Evolutionary conservation across 805 yeast species (phyloP).

Genomic region (Saccharomyces mikatae): DNA sequence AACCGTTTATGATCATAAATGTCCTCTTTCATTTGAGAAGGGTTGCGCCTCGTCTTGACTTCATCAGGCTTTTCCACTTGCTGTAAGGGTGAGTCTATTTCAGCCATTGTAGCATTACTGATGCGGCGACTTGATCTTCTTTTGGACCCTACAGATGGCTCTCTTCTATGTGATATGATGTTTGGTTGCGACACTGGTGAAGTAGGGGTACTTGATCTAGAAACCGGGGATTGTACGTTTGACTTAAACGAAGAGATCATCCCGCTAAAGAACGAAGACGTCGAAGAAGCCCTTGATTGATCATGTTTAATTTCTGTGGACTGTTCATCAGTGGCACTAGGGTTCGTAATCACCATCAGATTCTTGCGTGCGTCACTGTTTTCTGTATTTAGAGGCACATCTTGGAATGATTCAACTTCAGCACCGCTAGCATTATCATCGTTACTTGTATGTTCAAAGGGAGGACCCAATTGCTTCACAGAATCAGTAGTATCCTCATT

Average conservation of each 20-base stretch:
- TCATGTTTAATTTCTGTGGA: not conserved
- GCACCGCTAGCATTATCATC: not conserved
- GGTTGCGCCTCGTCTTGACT: slow-evolving; percentile 5
- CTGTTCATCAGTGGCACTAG: not conserved
- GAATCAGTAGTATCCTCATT: not conserved
- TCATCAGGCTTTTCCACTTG: slow-evolving; percentile 20
- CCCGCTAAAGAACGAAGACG: not conserved
- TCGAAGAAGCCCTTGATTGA: not conserved
- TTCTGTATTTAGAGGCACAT: slow-evolving; percentile 5
- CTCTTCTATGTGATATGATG: slow-evolving; percentile 27
- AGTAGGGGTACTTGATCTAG: slow-evolving; percentile 1
- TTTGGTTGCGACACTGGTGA: slow-evolving; percentile 10
- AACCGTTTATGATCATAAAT: slow-evolving; percentile 36
- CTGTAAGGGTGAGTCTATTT: slow-evolving; percentile 10
- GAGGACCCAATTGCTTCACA: not conserved
- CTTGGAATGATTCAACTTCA: not conserved
- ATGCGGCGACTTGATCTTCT: slow-evolving; percentile 4
- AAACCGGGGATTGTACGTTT: not conserved
- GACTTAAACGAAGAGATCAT: not conserved
- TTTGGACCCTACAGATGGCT: slow-evolving; percentile 11
- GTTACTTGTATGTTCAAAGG: not conserved
- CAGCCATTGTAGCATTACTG: slow-evolving; percentile 4
- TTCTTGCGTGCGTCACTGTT: slow-evolving; percentile 3
- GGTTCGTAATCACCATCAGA: not conserved
- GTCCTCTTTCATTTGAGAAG: slow-evolving; percentile 3